Evolutionary conservation across 179 eudicot genomes (phyloP), one percentile per base, ranked within the genome.

Genomic region (Spinacia oleracea): DNA sequence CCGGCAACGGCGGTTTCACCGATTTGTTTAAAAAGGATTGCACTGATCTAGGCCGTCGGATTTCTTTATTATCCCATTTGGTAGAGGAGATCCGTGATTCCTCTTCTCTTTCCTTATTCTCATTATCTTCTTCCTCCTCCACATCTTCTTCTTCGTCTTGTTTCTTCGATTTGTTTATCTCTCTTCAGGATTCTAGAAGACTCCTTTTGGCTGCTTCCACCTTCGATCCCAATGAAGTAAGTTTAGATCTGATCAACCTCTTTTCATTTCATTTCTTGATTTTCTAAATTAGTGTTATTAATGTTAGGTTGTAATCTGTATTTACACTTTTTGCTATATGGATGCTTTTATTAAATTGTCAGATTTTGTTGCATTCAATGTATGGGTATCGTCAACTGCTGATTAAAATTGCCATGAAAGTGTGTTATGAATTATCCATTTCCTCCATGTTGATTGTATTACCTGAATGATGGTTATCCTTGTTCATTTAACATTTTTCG

Each of bases 121-220:
- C 58, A 7, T 62, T 21, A 12, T 31, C 67, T 11, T 31, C 67
- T 4, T 76, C 40, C 11, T 23, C 25, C 14, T 23, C 70, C 27
- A 7, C 25, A 34, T 79, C 82, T 1, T 63, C 70, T 16, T 23
- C 72, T 27, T 43, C 80, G 15, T 63, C 79, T 0, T 80, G 67
- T 66, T 81, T 84, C 29, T 82, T 83, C 11, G 85, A 85, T 46
- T 78, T 85, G 25, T 60, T 83, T 64, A 6, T 76, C 48, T 81
- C 89, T 79, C 77, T 87, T 73, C 86, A 83, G 50, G 86, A 85
- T 77, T 85, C 89, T 23, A 87, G 83, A 72, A 73, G 86, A 5
- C 77, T 87, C 32, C 82, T 87, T 21, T 58, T 78, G 12, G 77
- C 80, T 82, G 86, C 86, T 74, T 77, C 87, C 20, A 65, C 58